A percentile compares a stretch with the other conserved stretches of the same genome.
Evolutionary conservation across 148 eudicot species (phyloP).

Genomic region (Chenopodium berlandieri): DNA sequence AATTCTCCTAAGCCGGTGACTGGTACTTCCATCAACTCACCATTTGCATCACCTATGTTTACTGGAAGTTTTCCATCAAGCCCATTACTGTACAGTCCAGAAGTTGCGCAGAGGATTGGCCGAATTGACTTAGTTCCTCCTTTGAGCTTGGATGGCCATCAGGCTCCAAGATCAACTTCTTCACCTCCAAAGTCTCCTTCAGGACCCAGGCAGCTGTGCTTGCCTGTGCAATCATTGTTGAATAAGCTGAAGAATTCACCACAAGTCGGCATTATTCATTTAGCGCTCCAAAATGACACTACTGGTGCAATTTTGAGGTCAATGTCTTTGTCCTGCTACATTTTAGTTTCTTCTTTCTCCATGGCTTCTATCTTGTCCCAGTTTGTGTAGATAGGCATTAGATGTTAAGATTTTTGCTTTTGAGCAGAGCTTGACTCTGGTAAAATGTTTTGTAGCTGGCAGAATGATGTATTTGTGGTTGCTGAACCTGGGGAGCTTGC

Average conservation of each 20-base stretch:
- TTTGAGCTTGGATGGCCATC: slow-evolving; percentile 84
- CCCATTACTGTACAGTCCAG: slow-evolving; percentile 84
- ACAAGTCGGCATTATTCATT: slow-evolving; percentile 85
- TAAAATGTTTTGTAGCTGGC: slow-evolving; percentile 66
- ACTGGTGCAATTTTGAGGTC: slow-evolving; percentile 87
- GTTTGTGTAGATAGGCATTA: slow-evolving; percentile 3
- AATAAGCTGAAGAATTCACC: slow-evolving; percentile 75
- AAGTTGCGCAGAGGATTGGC: slow-evolving; percentile 51
- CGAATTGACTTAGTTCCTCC: slow-evolving; percentile 88
- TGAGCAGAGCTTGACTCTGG: slow-evolving; percentile 8
- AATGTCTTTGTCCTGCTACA: slow-evolving; percentile 5
- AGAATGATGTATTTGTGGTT: slow-evolving; percentile 99
- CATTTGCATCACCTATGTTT: slow-evolving; percentile 83
- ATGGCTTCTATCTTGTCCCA: neutral
- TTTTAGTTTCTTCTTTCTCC: slow-evolving; percentile 1
- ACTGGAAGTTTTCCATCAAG: slow-evolving; percentile 98
- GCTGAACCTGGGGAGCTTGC: slow-evolving; percentile 99
- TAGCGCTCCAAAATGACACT: slow-evolving; percentile 92
- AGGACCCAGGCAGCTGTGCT: slow-evolving; percentile 62
- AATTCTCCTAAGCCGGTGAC: slow-evolving; percentile 50
- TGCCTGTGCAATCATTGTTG: slow-evolving; percentile 63
- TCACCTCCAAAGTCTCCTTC: slow-evolving; percentile 79
- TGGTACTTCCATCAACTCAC: slow-evolving; percentile 56
- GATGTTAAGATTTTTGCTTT: slow-evolving; percentile 10
- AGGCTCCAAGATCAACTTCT: slow-evolving; percentile 48